Conservation (phyloP, 768 basidiomycete species). For the Mycena galopus region DNA sequence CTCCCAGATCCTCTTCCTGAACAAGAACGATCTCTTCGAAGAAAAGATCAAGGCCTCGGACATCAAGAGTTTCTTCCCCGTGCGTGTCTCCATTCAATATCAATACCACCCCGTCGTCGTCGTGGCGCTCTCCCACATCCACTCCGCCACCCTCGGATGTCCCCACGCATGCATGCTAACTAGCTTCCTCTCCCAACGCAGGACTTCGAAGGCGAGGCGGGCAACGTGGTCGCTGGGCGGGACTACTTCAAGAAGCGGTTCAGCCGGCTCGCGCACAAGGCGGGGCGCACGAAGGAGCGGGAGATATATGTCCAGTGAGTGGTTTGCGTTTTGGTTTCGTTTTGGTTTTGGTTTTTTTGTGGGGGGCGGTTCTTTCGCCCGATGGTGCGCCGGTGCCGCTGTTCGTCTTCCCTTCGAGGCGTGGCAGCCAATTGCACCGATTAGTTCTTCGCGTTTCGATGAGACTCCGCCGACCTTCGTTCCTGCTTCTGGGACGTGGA, state of each 20-base stretch:
- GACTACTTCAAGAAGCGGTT: slow-evolving; percentile 94
- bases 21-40: slow-evolving; percentile 95
- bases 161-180: too few species aligned
- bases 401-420: too few species aligned
- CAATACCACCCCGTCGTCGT: too few species aligned
- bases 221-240: slow-evolving; percentile 80
- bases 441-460: too few species aligned
- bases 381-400: too few species aligned
- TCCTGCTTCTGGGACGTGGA: too few species aligned
- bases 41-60: slow-evolving; percentile 85
- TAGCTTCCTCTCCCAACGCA: too few species aligned
- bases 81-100: slow-evolving; percentile 55
- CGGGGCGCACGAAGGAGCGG: slow-evolving; percentile 84
- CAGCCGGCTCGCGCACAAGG: slow-evolving; percentile 84
- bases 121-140: not conserved
- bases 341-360: too few species aligned
- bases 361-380: too few species aligned
- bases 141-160: slow-evolving; percentile 5
- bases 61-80: slow-evolving; percentile 92
- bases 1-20: slow-evolving; percentile 89
- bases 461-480: too few species aligned
- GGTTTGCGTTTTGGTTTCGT: not conserved
- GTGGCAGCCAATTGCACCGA: too few species aligned
- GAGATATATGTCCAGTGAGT: slow-evolving; percentile 96
- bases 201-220: slow-evolving; percentile 88